A percentile compares a stretch with the other conserved stretches of the same genome.
Conservation (phyloP, 805 yeast species). For the Candida ovalis region DNA sequence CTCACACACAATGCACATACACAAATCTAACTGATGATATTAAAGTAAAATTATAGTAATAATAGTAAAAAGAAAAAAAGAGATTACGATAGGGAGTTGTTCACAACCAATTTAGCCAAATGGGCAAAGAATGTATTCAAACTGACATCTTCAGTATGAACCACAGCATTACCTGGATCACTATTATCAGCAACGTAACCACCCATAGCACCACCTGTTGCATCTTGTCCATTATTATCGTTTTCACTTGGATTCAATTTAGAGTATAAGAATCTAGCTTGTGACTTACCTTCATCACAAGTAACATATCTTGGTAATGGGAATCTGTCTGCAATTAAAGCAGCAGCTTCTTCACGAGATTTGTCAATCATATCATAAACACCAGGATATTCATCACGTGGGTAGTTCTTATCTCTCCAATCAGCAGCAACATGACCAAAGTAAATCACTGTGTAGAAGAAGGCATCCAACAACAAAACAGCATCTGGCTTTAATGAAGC, state of each 20-base stretch:
- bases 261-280: constrained; percentile 92
- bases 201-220: constrained; percentile 43
- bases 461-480: constrained; percentile 86
- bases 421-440: constrained; percentile 93
- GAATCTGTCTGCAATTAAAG: constrained; percentile 85
- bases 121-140: constrained; percentile 94
- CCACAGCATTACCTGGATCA: constrained; percentile 59
- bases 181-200: constrained; percentile 39
- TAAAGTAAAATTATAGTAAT: background rate
- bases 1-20: background rate
- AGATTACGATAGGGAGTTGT: constrained; percentile 23
- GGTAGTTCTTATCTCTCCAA: constrained; percentile 96
- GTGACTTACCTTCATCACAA: constrained; percentile 98
- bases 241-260: constrained; percentile 92
- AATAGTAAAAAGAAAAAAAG: constrained; percentile 1
- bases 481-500: constrained; percentile 87
- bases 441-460: constrained; percentile 92
- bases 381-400: constrained; percentile 85
- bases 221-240: constrained; percentile 35
- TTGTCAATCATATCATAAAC: constrained; percentile 83
- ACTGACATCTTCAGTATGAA: constrained; percentile 93
- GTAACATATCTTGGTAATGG: constrained; percentile 97
- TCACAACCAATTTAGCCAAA: constrained; percentile 84
- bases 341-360: constrained; percentile 91
- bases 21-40: background rate